Evolutionary conservation across 257 asterid species (phyloP).

Genomic region (Salvia splendens): DNA sequence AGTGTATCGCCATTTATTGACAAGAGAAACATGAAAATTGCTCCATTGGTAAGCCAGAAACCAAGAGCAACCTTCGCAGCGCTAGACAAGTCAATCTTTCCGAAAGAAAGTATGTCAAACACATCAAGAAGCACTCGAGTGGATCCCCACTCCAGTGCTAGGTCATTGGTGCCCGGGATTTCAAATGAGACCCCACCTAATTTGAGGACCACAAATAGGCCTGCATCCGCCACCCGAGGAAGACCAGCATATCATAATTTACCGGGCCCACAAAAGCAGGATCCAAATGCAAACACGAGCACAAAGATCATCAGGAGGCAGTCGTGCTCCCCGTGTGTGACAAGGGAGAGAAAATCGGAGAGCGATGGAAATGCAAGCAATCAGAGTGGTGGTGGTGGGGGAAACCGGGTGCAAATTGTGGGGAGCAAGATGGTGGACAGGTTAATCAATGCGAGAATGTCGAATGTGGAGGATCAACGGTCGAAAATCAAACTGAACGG

Average conservation of each 20-base stretch:
- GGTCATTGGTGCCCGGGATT: slow-evolving; percentile 31
- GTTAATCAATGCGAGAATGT: slow-evolving; percentile 62
- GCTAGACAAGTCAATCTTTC: slow-evolving; percentile 11
- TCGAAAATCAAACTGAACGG: slow-evolving; percentile 37
- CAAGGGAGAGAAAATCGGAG: slow-evolving; percentile 52
- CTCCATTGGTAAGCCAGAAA: slow-evolving; percentile 25
- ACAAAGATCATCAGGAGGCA: slow-evolving; percentile 38
- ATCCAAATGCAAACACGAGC: background rate
- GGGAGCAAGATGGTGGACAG: slow-evolving; percentile 84
- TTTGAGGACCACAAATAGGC: slow-evolving; percentile 47
- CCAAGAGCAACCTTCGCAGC: slow-evolving; percentile 30
- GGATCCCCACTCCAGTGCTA: slow-evolving; percentile 24
- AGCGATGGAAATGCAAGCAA: slow-evolving; percentile 17
- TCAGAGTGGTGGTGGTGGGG: slow-evolving; percentile 26
- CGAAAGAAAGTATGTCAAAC: slow-evolving; percentile 19
- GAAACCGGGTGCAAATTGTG: slow-evolving; percentile 47
- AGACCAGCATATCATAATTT: slow-evolving; percentile 37
- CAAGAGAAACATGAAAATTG: slow-evolving; percentile 40
- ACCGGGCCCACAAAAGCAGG: slow-evolving; percentile 37
- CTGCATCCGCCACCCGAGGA: slow-evolving; percentile 53
- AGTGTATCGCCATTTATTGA: slow-evolving; percentile 24
- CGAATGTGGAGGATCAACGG: slow-evolving; percentile 36
- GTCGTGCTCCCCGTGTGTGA: slow-evolving; percentile 63
- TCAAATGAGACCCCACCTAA: slow-evolving; percentile 54
- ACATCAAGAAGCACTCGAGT: too few relatives aligned